Conservation (phyloP, 768 basidiomycete species). For the Pholiota conissans region DNA sequence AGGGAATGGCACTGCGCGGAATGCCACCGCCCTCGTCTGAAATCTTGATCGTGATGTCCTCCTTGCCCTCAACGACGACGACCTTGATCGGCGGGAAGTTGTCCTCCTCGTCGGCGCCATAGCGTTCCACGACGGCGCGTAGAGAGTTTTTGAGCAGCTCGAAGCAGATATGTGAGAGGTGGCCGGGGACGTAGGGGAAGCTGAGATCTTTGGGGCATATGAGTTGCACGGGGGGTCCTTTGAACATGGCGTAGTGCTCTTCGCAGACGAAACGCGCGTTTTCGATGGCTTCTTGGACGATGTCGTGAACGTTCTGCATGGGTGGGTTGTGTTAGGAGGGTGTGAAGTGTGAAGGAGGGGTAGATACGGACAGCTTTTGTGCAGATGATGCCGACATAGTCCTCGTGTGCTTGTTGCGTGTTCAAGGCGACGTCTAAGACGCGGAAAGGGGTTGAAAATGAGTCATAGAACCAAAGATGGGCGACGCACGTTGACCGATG, state of each 20-base stretch:
- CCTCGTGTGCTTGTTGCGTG: conserved; percentile 82
- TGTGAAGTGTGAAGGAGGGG: not conserved
- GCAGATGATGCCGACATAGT: conserved; percentile 98
- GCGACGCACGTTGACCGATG: conserved; percentile 85
- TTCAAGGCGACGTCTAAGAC: conserved; percentile 88
- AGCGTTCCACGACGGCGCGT: conserved; percentile 92
- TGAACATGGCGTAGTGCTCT: conserved; percentile 95
- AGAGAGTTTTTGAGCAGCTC: conserved; percentile 98
- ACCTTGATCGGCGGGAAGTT: conserved; percentile 90
- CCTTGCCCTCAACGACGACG: conserved; percentile 94
- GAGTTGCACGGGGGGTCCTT: conserved; percentile 93
- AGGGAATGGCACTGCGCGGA: conserved; percentile 80
- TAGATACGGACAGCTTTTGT: conserved; percentile 71
- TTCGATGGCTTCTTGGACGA: conserved; percentile 97
- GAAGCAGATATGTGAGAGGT: conserved; percentile 95
- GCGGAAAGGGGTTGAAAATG: conserved; percentile 7
- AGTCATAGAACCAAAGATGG: not conserved
- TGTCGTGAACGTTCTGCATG: conserved; percentile 86
- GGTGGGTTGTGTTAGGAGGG: not conserved
- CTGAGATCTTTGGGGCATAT: conserved; percentile 86
- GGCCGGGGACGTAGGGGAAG: conserved; percentile 96
- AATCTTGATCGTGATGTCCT: conserved; percentile 99
- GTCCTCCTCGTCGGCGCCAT: conserved; percentile 79
- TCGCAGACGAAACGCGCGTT: conserved; percentile 95
- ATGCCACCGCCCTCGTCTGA: conserved; percentile 97